Evolutionary conservation across 352 stramenopile genomes (phyloP).

Genomic region (Globisporangium nodosum): DNA sequence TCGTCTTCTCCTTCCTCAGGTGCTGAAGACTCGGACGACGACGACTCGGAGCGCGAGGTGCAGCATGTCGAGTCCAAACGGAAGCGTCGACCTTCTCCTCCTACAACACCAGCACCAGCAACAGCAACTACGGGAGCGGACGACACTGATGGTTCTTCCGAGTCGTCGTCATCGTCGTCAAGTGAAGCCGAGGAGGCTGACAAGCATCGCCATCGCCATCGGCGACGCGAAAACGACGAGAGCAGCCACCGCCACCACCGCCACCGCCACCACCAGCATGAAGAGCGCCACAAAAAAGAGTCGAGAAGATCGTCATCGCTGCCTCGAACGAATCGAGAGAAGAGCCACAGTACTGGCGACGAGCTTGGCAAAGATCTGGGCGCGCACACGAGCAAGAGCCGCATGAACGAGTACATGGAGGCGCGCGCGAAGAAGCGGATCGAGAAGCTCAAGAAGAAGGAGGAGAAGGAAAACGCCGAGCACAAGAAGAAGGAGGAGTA

Average conservation of each 20-base stretch:
- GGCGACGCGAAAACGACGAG: constrained; percentile 15
- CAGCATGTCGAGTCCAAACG: constrained; percentile 16
- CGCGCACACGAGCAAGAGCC: constrained; percentile 44
- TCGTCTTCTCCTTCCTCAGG: constrained; percentile 19
- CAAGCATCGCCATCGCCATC: constrained; percentile 13
- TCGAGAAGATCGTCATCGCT: constrained; percentile 27
- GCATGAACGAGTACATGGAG: constrained; percentile 90
- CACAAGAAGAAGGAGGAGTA: constrained; percentile 80
- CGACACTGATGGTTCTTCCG: constrained; percentile 6
- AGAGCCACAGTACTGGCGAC: constrained; percentile 29
- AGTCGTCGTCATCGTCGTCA: constrained; percentile 10
- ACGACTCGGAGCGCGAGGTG: constrained; percentile 15
- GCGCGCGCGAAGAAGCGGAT: constrained; percentile 66
- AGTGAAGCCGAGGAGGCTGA: constrained; percentile 10
- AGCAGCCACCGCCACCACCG: background rate
- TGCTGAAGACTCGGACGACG: constrained; percentile 2
- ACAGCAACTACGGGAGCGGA: background rate
- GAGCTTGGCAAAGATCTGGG: constrained; percentile 6
- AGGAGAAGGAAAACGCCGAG: constrained; percentile 66
- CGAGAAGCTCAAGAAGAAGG: constrained; percentile 72
- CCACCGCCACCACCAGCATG: constrained; percentile 18
- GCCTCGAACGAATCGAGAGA: constrained; percentile 29
- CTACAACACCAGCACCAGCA: background rate
- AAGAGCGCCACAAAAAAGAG: constrained; percentile 13
- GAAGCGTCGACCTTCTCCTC: constrained; percentile 2